Evolutionary conservation across 208 protist species (phyloP).

Genomic region (Porcisia deanei): DNA sequence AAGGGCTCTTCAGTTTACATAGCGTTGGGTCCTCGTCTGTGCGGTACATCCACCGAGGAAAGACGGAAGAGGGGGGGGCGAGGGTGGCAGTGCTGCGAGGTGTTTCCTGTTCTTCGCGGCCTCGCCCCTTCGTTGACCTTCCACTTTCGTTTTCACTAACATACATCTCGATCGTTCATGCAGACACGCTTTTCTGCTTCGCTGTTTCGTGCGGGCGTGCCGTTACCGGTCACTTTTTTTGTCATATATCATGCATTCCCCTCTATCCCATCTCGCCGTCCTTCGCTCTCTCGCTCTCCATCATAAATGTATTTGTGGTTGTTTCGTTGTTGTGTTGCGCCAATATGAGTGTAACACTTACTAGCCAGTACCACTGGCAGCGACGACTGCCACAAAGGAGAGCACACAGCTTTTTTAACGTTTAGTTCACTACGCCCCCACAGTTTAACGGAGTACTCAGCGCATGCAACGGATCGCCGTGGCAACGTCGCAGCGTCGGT

Average conservation of each 20-base stretch:
- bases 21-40: background rate
- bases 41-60: background rate
- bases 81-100: background rate
- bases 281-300: background rate
- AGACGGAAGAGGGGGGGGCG: background rate
- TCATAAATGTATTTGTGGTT: too few relatives aligned
- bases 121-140: background rate
- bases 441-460: background rate
- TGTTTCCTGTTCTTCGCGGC: background rate
- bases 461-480: background rate
- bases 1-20: background rate
- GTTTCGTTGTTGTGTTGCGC: background rate
- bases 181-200: background rate
- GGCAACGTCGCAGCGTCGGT: slow-evolving; percentile 13
- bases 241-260: background rate
- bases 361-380: too few relatives aligned
- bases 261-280: background rate
- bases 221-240: too few relatives aligned
- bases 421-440: background rate
- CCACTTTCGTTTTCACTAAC: background rate
- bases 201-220: background rate
- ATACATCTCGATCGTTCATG: background rate
- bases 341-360: background rate
- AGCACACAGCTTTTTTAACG: background rate
- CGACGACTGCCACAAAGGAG: background rate